A percentile compares a stretch with the other conserved stretches of the same genome.
phyloP scores from a whole-genome alignment of 1,284 basidiomycete species.

The Naganishia sp. region DNA sequence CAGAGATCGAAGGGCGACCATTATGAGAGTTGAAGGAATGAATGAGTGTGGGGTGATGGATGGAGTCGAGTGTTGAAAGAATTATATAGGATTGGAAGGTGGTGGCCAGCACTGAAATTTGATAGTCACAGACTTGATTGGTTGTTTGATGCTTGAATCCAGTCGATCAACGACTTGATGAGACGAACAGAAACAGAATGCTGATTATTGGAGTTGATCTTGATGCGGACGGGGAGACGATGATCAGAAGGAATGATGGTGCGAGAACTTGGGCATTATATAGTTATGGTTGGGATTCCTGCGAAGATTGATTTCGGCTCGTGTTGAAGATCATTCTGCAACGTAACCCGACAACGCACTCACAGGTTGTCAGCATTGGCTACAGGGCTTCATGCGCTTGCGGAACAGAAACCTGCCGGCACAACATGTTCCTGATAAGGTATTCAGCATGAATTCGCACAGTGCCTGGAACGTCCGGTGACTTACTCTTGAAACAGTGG shows the following conservation, averaged over 20 bases:
- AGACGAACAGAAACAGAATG: background rate
- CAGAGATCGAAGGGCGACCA: constrained; percentile 21
- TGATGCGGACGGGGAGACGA: constrained; percentile 1
- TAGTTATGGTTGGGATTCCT: background rate
- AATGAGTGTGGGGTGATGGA: constrained; percentile 5
- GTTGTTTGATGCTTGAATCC: background rate
- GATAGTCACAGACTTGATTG: background rate
- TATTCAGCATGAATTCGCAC: background rate
- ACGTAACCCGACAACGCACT: background rate
- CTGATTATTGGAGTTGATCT: constrained; percentile 7
- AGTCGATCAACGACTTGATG: constrained; percentile 28
- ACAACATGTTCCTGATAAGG: constrained; percentile 3
- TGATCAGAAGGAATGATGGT: background rate
- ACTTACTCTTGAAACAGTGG: constrained; percentile 18
- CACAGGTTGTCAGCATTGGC: background rate
- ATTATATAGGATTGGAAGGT: constrained; percentile 19
- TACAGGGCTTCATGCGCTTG: background rate
- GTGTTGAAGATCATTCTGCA: background rate
- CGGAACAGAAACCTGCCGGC: constrained; percentile 2
- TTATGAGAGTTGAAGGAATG: constrained; percentile 10
- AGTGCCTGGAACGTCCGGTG: constrained; percentile 18
- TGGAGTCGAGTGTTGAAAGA: constrained; percentile 6
- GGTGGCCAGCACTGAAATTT: constrained; percentile 22
- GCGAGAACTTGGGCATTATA: constrained; percentile 16
- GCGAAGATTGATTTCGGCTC: background rate